Evolutionary conservation across 768 basidiomycete genomes (phyloP), one percentile per base, ranked within the genome.

Genomic region (Hygrophorus pudorinus): DNA sequence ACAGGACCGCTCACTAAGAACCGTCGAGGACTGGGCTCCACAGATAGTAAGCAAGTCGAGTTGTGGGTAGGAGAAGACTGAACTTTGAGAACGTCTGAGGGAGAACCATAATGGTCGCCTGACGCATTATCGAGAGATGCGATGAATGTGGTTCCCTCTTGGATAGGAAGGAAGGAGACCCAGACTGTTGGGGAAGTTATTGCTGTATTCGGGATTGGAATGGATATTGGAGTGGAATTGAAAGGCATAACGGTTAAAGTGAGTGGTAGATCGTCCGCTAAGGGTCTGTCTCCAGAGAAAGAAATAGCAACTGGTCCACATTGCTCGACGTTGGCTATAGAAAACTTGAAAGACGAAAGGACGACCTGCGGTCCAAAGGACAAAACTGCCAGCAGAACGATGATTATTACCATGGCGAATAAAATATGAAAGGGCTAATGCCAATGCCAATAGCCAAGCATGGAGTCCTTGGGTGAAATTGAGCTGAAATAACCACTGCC

Each of bases 241-340:
- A 78, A 60, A 40, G 79, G 78, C 48, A 81, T 50, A 54, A 83
- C 56, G 29, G 69, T 70, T 44, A 81, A 62, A 13, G 64, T 61
- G 42, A 67, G 62, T 17, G 73, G 74, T 41, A 65, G 56, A 10
- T 61, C 52, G 9, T 57, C 41, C 17, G 56, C 50, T 41, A 59
- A 62, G 27, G 58, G 50, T 40, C 65, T 61, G 18, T 13, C 21
- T 10, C 17, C 27, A 17, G 20, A 34, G 45, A 30, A 18, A 20
- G 8, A 17, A 38, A 24, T 7, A 7, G 24, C 24, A 24, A 24
- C 24, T 3, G 24, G 24, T 24, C 24, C 24, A 24, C 24, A 24
- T 24, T 24, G 24, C 33, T 35, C n/a, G n/a, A 17, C n/a, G 17
- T 36, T 45, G 21, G 37, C 44, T 38, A 38, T 14, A 21, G 16